Conservation (phyloP, 2,329 filamentous ascomycete genomes). For the Aspergillus eucalypticola region DNA sequence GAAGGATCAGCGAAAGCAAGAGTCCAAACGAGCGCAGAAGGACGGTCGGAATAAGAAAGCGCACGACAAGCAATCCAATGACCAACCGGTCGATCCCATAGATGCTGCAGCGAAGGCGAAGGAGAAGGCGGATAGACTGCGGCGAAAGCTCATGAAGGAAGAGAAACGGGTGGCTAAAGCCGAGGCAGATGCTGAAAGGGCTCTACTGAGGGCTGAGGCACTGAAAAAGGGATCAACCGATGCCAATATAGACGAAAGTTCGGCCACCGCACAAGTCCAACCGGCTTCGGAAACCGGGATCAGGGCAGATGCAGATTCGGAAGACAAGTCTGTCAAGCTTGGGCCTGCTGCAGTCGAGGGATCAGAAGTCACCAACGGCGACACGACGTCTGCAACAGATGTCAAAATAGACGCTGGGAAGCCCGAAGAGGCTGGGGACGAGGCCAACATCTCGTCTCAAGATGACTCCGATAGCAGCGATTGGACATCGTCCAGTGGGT, state of each 20-base stretch:
- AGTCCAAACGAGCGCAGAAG: constrained; percentile 33
- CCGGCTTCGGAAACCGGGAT: not conserved
- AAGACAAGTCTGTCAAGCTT: not conserved
- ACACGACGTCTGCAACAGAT: not conserved
- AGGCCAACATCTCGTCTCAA: constrained; percentile 15
- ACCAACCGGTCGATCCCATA: constrained; percentile 26
- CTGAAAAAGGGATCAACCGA: constrained; percentile 28
- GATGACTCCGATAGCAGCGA: constrained; percentile 32
- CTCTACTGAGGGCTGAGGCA: constrained; percentile 37
- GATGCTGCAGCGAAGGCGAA: constrained; percentile 41
- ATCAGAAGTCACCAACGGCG: not conserved
- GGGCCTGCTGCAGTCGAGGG: not conserved
- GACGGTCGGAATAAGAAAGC: constrained; percentile 30
- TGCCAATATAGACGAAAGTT: constrained; percentile 1
- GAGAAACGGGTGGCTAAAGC: constrained; percentile 54
- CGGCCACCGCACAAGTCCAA: not conserved
- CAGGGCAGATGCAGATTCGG: not conserved
- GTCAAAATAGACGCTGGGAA: not conserved
- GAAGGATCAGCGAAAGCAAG: constrained; percentile 41
- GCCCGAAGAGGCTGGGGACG: constrained; percentile 4
- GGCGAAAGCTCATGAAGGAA: constrained; percentile 62
- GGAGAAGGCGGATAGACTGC: constrained; percentile 44
- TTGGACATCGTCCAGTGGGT: constrained; percentile 43
- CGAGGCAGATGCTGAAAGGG: constrained; percentile 44
- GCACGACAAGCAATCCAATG: constrained; percentile 27